Base-by-base conservation (phyloP, 371 early-diverging fungal species). In the Nematocida ironsii region DNA sequence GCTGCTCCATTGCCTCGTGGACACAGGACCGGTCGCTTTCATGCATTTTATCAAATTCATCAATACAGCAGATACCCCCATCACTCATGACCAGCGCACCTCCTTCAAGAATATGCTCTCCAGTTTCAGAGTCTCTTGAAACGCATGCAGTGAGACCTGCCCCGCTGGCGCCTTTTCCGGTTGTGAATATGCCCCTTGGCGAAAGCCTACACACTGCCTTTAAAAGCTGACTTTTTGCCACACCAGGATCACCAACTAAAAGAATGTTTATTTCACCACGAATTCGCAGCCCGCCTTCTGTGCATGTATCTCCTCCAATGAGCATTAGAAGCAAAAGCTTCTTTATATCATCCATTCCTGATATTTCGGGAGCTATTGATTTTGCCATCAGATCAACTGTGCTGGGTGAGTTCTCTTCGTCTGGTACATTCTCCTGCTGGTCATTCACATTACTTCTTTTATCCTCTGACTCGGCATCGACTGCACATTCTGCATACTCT, bases 1-100 rank as follows among this genome's bases (percentile, higher is more conserved):
- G 98, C 89, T 99, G 99, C 90, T 99, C 99, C 98, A 99, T 98
- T 48, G 94, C 98, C 91, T 99, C 99, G 88, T 98, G 98, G 72
- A 99, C 90, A 11, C 95, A 92, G 5, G 95, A 91, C 16, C 97
- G 91, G 48, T 98, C 96, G 9, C 91, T 83, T 72, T 97, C 97
- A 20, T 92, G 91, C 96, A 98, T 96, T 86, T 90, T 90, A 40
- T 90, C 90, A 84, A 92, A 90, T 84, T 92, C 92, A 73, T 92
- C 92, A 69, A 92, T 91, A 73, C 92, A 92, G 72, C 92, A 91
- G 27, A 92, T 71, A 0, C 92, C 92, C 3, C 89, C 84, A 73
- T 92, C 92, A 13, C 91, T 89, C 58, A 92, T 82, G 6, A 92
- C 92, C 39, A 92, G 73, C 13, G 92, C 92, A 5, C 92, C 92